A percentile compares a stretch with the other conserved stretches of the same genome.
Evolutionary conservation across 768 basidiomycete species (phyloP).

Genomic region (Boletellus emodensis): DNA sequence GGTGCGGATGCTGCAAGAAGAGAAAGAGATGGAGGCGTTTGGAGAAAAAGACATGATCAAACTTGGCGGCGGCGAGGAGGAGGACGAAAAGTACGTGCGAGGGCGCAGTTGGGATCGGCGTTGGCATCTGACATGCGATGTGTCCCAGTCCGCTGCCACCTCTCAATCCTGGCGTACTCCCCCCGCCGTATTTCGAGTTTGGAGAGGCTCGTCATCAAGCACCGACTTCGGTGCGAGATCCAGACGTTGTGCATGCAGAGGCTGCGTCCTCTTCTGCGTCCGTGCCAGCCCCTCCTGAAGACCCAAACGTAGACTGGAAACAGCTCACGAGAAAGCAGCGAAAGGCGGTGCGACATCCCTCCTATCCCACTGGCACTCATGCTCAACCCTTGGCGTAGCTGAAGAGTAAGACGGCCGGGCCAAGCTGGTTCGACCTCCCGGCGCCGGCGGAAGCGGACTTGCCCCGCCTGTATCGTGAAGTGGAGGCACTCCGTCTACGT

Average conservation of each 20-base stretch:
- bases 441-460: slow-evolving; percentile 77
- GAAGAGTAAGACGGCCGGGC: slow-evolving; percentile 68
- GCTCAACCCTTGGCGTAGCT: slow-evolving; percentile 38
- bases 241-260: slow-evolving; percentile 53
- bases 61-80: slow-evolving; percentile 36
- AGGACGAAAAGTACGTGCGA: slow-evolving; percentile 33
- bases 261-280: slow-evolving; percentile 45
- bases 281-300: slow-evolving; percentile 58
- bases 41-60: slow-evolving; percentile 56
- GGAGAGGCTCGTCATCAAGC: slow-evolving; percentile 40
- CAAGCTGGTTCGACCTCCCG: slow-evolving; percentile 86
- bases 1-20: slow-evolving; percentile 23
- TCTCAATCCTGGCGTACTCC: slow-evolving; percentile 63
- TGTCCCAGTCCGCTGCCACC: slow-evolving; percentile 52
- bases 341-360: slow-evolving; percentile 53
- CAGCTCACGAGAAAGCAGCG: slow-evolving; percentile 67
- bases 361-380: background rate
- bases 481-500: slow-evolving; percentile 79
- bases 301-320: slow-evolving; percentile 61
- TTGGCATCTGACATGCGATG: background rate
- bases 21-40: slow-evolving; percentile 19
- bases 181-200: slow-evolving; percentile 60
- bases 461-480: slow-evolving; percentile 76
- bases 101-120: background rate
- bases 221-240: slow-evolving; percentile 52